These are phyloP conservation scores for Lasiosphaeriaceae sp. DNA, from an alignment of 495 filamentous ascomycete genomes.

Conservation along the genomic window DNA sequence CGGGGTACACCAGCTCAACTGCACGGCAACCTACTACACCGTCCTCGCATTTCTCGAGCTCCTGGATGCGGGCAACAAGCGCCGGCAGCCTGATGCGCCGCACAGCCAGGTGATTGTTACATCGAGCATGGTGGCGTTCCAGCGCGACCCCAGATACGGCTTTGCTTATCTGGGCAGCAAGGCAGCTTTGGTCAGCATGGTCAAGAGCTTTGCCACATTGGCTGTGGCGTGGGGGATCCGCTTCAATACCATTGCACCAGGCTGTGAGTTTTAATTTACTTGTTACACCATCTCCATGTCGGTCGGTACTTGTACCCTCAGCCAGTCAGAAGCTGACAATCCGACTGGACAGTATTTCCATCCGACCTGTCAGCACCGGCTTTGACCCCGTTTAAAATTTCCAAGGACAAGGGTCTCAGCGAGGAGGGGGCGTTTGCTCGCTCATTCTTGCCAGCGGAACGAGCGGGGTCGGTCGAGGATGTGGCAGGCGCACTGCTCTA, in stretches of 20 bases:
- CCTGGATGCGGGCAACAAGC: conserved; percentile 54
- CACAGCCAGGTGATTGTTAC: conserved; percentile 51
- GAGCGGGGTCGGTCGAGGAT: conserved; percentile 31
- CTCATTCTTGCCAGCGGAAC: too few species aligned
- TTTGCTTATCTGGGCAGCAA: conserved; percentile 55
- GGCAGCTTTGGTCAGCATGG: conserved; percentile 47
- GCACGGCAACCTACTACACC: conserved; percentile 51
- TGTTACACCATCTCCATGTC: too few species aligned
- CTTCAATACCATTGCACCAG: conserved; percentile 55
- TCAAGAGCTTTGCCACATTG: conserved; percentile 49
- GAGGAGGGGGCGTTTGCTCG: too few species aligned
- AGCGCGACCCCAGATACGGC: conserved; percentile 33
- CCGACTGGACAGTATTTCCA: conserved; percentile 35
- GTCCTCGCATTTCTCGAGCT: conserved; percentile 54
- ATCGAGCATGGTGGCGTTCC: conserved; percentile 48
- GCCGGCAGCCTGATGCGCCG: conserved; percentile 26
- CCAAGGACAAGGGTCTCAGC: too few species aligned
- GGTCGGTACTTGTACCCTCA: too few species aligned
- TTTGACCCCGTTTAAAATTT: too few species aligned
- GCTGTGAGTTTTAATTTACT: conserved; percentile 14
- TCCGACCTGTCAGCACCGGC: conserved; percentile 43
- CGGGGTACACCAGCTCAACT: conserved; percentile 37
- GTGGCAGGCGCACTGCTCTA: conserved; percentile 48
- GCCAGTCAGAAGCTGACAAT: not conserved
- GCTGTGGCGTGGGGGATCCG: conserved; percentile 48